Base-by-base conservation (phyloP, 768 basidiomycete genomes). In the Brasilioporus rufonigricans region DNA sequence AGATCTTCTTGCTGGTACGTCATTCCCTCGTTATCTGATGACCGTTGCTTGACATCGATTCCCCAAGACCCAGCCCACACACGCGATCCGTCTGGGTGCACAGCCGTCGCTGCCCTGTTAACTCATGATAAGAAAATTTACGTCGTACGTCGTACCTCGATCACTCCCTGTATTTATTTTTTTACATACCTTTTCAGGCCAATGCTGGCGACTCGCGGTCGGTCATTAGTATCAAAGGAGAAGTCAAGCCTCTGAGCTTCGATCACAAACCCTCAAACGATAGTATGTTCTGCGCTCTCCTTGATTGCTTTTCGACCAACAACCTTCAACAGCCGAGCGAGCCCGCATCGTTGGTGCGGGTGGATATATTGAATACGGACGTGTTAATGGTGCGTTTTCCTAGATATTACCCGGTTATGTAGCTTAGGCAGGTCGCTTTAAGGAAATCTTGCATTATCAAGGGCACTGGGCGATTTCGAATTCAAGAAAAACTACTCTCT, bases 131-230 rank as follows among this genome's bases (percentile, higher is more conserved):
- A 72, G 38, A 86, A 87, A 70, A 85, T 96, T 60, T 87, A 84
- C 68, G 88, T 90, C 46, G 90, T 93, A 78, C 57, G 89, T 56
- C 33, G 11, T 49, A 73, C 47, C 5, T 39, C 39, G 40, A 44
- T 49, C 43, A 39, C 35, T 29, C 50, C 19, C 57, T 31, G 3
- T 44, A 36, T 52, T 50, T 33, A 18, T 32, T 44, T 48, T 55
- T 16, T 39, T 12, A 11, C 41, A 46, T 26, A n/a, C 45, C 48
- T 21, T 24, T 50, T 27, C 65, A 98, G 96, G 97, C 97, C 23
- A 99, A 99, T 70, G 92, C 97, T 23, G 97, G 97, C 39, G 97
- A 99, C 74, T 98, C 97, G 13, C 78, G 97, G 63, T 87, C 90
- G 19, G 92, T 99, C 24, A 76, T 99, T 58, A 83, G 87, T 33